Evolutionary conservation across 129 eudicot species (phyloP).

Genomic region (Scalesia atractyloides): DNA sequence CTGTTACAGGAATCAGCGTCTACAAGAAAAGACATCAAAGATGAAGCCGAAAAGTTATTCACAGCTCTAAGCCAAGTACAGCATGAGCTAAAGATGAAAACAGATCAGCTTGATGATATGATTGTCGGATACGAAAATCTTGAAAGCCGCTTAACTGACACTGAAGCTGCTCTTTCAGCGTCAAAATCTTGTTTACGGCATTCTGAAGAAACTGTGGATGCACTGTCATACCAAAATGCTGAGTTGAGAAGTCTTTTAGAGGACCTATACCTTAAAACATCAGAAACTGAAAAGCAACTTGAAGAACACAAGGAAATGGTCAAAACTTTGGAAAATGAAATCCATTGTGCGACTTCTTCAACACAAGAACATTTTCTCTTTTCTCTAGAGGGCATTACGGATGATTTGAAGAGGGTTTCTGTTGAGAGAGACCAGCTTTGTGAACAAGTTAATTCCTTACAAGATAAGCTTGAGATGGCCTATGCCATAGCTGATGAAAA

Average conservation of each 20-base stretch:
- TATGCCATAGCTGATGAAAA: conserved; percentile 83
- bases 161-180: conserved; percentile 53
- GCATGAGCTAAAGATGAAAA: conserved; percentile 56
- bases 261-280: conserved; percentile 60
- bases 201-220: conserved; percentile 51
- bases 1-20: conserved; percentile 85
- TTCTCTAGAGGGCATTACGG: conserved; percentile 53
- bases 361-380: conserved; percentile 43
- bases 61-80: conserved; percentile 49
- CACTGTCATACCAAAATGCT: conserved; percentile 55
- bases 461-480: conserved; percentile 66
- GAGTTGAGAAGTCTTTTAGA: conserved; percentile 58
- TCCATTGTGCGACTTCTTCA: conserved; percentile 50
- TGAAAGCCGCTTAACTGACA: conserved; percentile 55
- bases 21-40: conserved; percentile 63
- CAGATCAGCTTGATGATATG: conserved; percentile 50
- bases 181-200: conserved; percentile 61
- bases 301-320: conserved; percentile 68
- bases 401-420: conserved; percentile 53
- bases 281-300: conserved; percentile 63
- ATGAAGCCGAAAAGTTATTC: conserved; percentile 61
- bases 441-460: conserved; percentile 58
- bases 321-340: conserved; percentile 65
- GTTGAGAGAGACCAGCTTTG: conserved; percentile 61
- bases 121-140: conserved; percentile 44